A percentile compares a stretch with the other conserved stretches of the same genome.
phyloP scores from a whole-genome alignment of 2,329 filamentous ascomycete species.

The Annulohypoxylon truncatum region DNA sequence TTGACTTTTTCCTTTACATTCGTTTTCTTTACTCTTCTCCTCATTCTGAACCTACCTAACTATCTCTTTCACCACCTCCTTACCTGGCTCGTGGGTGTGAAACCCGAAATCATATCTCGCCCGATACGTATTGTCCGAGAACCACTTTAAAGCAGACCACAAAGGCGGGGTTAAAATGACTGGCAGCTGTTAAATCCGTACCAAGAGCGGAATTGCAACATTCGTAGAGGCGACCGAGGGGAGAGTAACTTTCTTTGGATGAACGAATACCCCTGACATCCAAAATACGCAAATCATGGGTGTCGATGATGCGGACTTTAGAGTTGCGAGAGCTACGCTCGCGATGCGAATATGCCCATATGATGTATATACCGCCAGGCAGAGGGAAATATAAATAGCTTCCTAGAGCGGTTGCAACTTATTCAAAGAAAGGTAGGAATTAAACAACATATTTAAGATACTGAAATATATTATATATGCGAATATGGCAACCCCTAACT shows the following conservation, averaged over 20 bases:
- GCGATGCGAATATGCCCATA: background rate
- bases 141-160: background rate
- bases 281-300: background rate
- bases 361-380: background rate
- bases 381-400: conserved; percentile 2
- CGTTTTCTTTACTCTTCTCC: background rate
- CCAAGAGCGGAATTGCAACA: background rate
- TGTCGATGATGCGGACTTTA: conserved; percentile 14
- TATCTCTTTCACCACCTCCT: too few species aligned
- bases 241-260: background rate
- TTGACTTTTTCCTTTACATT: background rate
- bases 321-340: background rate
- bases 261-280: background rate
- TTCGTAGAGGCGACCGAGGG: background rate
- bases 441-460: background rate
- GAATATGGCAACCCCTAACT: conserved; percentile 5
- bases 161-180: background rate
- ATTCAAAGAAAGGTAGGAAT: background rate
- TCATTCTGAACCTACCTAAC: background rate
- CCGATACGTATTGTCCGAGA: background rate
- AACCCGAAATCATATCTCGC: background rate
- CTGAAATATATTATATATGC: background rate
- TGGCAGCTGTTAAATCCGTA: conserved; percentile 7
- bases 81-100: too few species aligned
- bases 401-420: background rate